Evolutionary conservation across 306 rosid species (phyloP), one percentile per base, ranked within the genome.

Genomic region (Quercus variabilis): DNA sequence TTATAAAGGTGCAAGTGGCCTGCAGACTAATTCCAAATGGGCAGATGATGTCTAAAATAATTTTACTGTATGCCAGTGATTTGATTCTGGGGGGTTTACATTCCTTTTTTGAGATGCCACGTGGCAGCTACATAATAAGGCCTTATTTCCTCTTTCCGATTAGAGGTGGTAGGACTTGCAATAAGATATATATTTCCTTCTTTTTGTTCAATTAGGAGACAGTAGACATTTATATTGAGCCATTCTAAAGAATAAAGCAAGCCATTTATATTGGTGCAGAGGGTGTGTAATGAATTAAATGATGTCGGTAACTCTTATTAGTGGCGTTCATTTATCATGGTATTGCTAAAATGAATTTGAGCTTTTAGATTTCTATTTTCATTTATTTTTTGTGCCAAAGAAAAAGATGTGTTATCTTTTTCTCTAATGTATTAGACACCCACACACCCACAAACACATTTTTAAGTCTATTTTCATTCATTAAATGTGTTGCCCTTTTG

Each of bases 401-500:
- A 35, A 35, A 68, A 23, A 20, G 21, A 68, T 3, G 21, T 59
- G 60, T 72, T 59, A 2, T 30, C 5, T 52, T n/a, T 69, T 60
- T 25, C 20, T 59, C 26, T 43, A 30, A 58, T 18, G 14, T 71
- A 51, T 72, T 38, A 6, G 72, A 19, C 20, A 33, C 38, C 7
- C n/a, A 4, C 10, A 4, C 38, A 31, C 30, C 26, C 33, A 20
- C 14, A 31, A 6, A 8, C 11, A 7, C 41, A 33, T 28, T 7
- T 9, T n/a, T 13, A 15, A 68, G 26, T 35, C 49, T 68, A 33
- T 8, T 52, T 12, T 23, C 4, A 15, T 35, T 71, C 74, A 73
- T 78, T 73, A 75, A 74, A 77, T 64, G 10, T 64, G 31, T 33
- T 79, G 35, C 83, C 35, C 71, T 80, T 84, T n/a, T 83, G 69